Evolutionary conservation across 2,329 filamentous ascomycete species (phyloP).

Genomic region (Neofusicoccum sp.): DNA sequence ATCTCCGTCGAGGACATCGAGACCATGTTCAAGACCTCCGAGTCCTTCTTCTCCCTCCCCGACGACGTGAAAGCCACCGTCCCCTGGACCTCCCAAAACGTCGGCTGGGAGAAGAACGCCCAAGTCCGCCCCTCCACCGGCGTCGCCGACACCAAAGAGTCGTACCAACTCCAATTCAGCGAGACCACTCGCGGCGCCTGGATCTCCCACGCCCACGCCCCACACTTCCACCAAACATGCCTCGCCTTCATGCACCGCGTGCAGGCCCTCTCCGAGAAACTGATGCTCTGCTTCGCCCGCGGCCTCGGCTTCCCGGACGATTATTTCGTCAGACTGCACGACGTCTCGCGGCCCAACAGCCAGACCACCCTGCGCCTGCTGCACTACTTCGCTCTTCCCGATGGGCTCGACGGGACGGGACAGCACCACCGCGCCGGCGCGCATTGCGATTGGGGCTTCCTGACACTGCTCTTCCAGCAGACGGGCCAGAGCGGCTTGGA

Average conservation of each 20-base stretch:
- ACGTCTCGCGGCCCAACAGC: slow-evolving; percentile 51
- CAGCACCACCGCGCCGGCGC: slow-evolving; percentile 63
- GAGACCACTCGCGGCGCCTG: slow-evolving; percentile 53
- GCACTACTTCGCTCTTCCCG: slow-evolving; percentile 53
- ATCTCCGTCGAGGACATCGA: slow-evolving; percentile 54
- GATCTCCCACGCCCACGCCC: slow-evolving; percentile 52
- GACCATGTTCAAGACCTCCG: slow-evolving; percentile 54
- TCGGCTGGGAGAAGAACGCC: slow-evolving; percentile 63
- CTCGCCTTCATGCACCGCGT: slow-evolving; percentile 58
- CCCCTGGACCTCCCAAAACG: slow-evolving; percentile 59
- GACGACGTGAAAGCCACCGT: slow-evolving; percentile 57
- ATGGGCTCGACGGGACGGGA: slow-evolving; percentile 28
- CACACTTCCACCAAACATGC: slow-evolving; percentile 51
- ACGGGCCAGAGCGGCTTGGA: slow-evolving; percentile 64
- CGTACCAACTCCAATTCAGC: slow-evolving; percentile 64
- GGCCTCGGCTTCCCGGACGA: slow-evolving; percentile 59
- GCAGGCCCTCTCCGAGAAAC: slow-evolving; percentile 56
- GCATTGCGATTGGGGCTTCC: slow-evolving; percentile 64
- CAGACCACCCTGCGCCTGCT: slow-evolving; percentile 60
- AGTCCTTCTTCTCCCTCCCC: slow-evolving; percentile 58
- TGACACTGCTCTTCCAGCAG: slow-evolving; percentile 66
- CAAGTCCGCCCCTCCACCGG: slow-evolving; percentile 64
- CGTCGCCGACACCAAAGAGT: slow-evolving; percentile 61
- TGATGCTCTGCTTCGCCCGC: slow-evolving; percentile 63
- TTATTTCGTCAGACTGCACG: slow-evolving; percentile 60